Conservation (phyloP, 306 rosid genomes). For the Abrus precatorius region DNA sequence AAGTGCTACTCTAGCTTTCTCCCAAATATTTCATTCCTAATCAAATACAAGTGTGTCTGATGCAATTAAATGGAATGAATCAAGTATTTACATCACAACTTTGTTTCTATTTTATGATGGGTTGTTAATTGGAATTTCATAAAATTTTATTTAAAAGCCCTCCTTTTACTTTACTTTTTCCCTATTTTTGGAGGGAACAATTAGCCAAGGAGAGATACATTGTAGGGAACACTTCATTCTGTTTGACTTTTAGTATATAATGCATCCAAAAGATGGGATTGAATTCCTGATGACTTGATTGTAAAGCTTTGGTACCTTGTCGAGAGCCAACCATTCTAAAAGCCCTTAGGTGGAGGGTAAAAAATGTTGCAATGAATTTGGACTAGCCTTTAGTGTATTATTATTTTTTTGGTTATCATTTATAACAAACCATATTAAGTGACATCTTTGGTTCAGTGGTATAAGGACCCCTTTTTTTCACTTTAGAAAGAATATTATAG, state of each 20-base stretch:
- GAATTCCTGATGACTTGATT: conserved; percentile 19
- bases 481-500: conserved; percentile 31
- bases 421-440: conserved; percentile 8
- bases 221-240: background rate
- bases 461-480: conserved; percentile 17
- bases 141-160: conserved; percentile 2
- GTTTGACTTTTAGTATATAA: conserved; percentile 16
- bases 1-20: conserved; percentile 19
- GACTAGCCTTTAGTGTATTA: background rate
- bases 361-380: conserved; percentile 17
- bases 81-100: background rate
- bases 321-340: background rate
- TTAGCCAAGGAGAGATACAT: background rate
- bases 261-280: conserved; percentile 31
- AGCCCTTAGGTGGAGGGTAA: conserved; percentile 19
- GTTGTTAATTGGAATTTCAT: conserved; percentile 23
- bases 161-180: conserved; percentile 11
- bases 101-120: conserved; percentile 36
- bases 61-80: conserved; percentile 38
- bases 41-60: conserved; percentile 23
- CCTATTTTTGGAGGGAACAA: conserved; percentile 15
- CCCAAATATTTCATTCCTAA: background rate
- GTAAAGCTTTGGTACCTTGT: conserved; percentile 6
- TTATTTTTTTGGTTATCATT: conserved; percentile 14
- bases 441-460: conserved; percentile 24